phyloP scores from a whole-genome alignment of 2,329 filamentous ascomycete species.

The Graphiopsis chlorocephala region DNA sequence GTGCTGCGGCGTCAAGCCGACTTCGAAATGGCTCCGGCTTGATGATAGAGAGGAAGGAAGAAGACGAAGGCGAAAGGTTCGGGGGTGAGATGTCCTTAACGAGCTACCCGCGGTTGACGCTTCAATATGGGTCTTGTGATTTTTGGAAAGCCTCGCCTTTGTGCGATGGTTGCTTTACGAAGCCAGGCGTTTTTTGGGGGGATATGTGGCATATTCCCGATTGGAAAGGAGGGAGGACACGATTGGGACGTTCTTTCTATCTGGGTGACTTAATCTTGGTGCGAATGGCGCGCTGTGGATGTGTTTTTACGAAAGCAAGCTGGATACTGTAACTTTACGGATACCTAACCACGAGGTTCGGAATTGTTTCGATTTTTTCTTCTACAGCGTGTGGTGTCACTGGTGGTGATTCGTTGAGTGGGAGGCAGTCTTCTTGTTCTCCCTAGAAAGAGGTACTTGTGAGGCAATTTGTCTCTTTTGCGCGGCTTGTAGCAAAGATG shows the following conservation, averaged over 20 bases:
- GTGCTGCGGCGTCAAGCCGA: constrained; percentile 47
- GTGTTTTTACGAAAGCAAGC: not conserved
- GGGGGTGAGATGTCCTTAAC: not conserved
- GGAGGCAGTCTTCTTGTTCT: not conserved
- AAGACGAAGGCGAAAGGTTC: not conserved
- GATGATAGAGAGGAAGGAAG: not conserved
- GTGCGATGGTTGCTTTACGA: constrained; percentile 3
- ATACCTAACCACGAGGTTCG: not conserved
- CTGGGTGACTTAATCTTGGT: not conserved
- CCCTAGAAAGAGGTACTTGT: not conserved
- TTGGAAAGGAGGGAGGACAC: not conserved
- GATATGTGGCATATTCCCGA: not conserved
- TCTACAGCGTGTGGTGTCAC: not conserved
- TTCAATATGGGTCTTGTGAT: not conserved
- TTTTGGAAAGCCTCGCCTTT: not conserved
- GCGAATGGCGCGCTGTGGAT: not conserved
- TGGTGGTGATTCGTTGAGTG: not conserved
- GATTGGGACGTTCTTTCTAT: not conserved
- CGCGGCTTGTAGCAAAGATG: not conserved
- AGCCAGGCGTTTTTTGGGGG: constrained; percentile 2
- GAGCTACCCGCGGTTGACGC: not conserved
- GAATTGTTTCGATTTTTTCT: not conserved
- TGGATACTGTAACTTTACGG: not conserved
- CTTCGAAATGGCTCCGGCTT: constrained; percentile 20
- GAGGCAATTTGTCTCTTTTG: not conserved